A percentile compares a stretch with the other conserved stretches of the same genome.
phyloP scores from a whole-genome alignment of 2,329 filamentous ascomycete genomes.

The Emmonsiellopsis sp. region DNA sequence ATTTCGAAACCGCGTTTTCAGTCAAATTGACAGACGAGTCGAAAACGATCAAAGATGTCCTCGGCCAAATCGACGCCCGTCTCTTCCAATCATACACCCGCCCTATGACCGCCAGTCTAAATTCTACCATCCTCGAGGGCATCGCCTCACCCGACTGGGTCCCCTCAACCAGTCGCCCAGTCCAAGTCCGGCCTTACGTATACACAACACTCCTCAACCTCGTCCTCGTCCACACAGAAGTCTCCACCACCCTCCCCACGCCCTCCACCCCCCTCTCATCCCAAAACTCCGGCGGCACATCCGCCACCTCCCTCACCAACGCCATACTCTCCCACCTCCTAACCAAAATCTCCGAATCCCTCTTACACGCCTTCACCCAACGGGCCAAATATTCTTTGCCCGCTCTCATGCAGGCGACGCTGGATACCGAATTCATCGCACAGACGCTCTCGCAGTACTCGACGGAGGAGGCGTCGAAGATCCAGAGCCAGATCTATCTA shows the following conservation, averaged over 20 bases:
- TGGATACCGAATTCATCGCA: constrained; percentile 93
- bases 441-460: constrained; percentile 89
- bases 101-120: constrained; percentile 60
- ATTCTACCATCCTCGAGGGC: constrained; percentile 62
- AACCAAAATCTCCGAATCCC: constrained; percentile 67
- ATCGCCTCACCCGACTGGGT: constrained; percentile 65
- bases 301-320: constrained; percentile 55
- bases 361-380: constrained; percentile 70
- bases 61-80: constrained; percentile 79
- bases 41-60: constrained; percentile 82
- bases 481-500: constrained; percentile 85
- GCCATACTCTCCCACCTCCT: constrained; percentile 81
- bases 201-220: constrained; percentile 78
- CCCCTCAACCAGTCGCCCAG: constrained; percentile 51
- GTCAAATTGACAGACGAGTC: constrained; percentile 91
- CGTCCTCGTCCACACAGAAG: constrained; percentile 85
- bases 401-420: constrained; percentile 88
- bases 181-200: constrained; percentile 76
- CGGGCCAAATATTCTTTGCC: constrained; percentile 63
- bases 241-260: constrained; percentile 72
- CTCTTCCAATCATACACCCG: constrained; percentile 90
- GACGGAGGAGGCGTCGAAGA: constrained; percentile 67
- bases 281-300: constrained; percentile 64
- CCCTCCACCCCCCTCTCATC: constrained; percentile 62
- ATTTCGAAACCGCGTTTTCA: constrained; percentile 89